Evolutionary conservation across 345 rosid species (phyloP).

Genomic region (Arabidopsis thaliana): DNA sequence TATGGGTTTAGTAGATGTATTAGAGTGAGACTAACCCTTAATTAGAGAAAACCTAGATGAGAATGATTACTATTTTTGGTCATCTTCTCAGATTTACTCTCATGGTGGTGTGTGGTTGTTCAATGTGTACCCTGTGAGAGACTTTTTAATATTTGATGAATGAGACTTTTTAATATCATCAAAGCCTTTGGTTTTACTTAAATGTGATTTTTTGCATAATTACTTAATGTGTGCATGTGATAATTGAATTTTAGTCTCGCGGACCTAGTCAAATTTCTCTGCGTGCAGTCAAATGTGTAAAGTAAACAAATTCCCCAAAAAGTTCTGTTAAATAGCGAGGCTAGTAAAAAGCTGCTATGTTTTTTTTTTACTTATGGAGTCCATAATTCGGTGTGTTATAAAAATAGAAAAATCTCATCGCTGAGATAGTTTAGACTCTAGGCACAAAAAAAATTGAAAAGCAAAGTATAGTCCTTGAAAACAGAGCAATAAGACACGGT

Average conservation of each 20-base stretch:
- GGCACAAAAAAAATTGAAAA: neutral
- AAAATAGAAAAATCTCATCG: neutral
- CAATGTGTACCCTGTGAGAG: conserved; percentile 39
- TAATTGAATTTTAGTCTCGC: conserved; percentile 7
- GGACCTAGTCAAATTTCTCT: conserved; percentile 11
- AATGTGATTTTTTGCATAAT: neutral
- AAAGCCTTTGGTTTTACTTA: conserved; percentile 1
- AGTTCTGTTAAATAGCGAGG: neutral
- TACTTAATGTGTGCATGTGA: neutral
- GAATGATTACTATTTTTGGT: conserved; percentile 31
- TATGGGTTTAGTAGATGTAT: conserved; percentile 42
- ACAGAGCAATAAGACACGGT: conserved; percentile 34
- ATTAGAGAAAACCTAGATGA: conserved; percentile 3
- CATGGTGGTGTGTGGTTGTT: conserved; percentile 37
- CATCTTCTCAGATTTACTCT: conserved; percentile 30
- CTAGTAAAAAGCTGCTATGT: conserved; percentile 15
- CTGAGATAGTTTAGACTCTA: neutral
- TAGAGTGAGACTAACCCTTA: conserved; percentile 43
- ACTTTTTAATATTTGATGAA: conserved; percentile 22
- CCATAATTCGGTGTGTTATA: neutral
- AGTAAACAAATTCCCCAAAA: neutral
- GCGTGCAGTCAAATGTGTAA: neutral
- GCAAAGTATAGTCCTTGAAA: conserved; percentile 26
- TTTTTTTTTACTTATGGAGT: neutral
- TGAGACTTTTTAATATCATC: conserved; percentile 24